Percentiles rank a stretch among this genome's conserved stretches.
These are phyloP conservation scores for Panicum miliaceum DNA, from an alignment of 176 grass and related monocot species.

Conservation along the genomic window DNA sequence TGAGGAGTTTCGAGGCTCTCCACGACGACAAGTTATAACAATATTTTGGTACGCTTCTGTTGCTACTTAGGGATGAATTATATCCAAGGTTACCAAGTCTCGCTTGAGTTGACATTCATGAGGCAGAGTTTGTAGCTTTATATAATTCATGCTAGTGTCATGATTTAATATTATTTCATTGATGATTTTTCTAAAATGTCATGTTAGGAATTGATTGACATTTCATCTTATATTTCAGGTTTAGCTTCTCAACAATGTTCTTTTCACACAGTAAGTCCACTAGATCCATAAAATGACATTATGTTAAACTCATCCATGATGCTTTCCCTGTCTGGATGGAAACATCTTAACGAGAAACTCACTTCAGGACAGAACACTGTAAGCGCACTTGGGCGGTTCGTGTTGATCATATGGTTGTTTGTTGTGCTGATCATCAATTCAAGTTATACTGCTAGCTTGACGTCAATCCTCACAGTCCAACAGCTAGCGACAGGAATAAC, in stretches of 20 bases:
- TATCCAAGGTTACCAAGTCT: background rate
- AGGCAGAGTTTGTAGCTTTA: background rate
- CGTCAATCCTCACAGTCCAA: constrained; percentile 90
- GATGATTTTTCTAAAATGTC: constrained; percentile 8
- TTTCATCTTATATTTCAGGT: constrained; percentile 62
- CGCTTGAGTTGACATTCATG: background rate
- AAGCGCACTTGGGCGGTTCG: constrained; percentile 70
- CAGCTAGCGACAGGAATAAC: constrained; percentile 77
- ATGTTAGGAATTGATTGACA: constrained; percentile 29
- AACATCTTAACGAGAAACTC: constrained; percentile 19
- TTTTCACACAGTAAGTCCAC: constrained; percentile 81
- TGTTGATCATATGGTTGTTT: constrained; percentile 93
- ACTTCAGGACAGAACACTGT: constrained; percentile 74
- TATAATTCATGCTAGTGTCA: background rate
- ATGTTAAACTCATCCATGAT: constrained; percentile 21
- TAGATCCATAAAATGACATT: constrained; percentile 31
- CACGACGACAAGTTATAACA: constrained; percentile 65
- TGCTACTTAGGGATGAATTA: constrained; percentile 7
- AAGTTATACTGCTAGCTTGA: constrained; percentile 92
- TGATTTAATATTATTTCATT: constrained; percentile 24
- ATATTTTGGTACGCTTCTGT: constrained; percentile 65
- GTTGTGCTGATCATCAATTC: constrained; percentile 91
- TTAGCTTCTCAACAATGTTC: constrained; percentile 98
- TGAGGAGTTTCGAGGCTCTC: constrained; percentile 74
- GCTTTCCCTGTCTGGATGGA: constrained; percentile 24